Evolutionary conservation across 352 stramenopile species (phyloP).

Genomic region (Phytophthora tubulina): DNA sequence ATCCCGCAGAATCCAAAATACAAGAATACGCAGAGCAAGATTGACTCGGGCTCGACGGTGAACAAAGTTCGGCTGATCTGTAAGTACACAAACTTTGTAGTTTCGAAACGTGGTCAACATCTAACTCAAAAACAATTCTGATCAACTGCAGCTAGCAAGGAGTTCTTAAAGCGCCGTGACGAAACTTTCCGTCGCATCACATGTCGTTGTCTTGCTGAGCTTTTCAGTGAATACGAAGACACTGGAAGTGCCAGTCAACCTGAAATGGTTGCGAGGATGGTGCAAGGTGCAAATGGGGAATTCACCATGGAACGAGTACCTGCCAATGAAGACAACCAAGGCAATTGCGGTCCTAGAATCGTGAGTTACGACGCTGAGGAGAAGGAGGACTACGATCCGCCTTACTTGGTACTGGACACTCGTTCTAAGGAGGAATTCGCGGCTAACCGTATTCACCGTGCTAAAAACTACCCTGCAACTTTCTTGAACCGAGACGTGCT

Average conservation of each 20-base stretch:
- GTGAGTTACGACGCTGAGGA: slow-evolving; percentile 85
- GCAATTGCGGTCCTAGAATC: slow-evolving; percentile 59
- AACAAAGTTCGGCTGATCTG: slow-evolving; percentile 86
- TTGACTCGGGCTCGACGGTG: slow-evolving; percentile 77
- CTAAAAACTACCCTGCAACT: slow-evolving; percentile 69
- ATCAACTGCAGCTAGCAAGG: slow-evolving; percentile 59
- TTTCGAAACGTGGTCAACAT: too few relatives aligned
- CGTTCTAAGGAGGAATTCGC: slow-evolving; percentile 76
- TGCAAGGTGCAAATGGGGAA: slow-evolving; percentile 71
- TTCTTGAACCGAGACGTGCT: slow-evolving; percentile 73
- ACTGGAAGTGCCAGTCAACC: slow-evolving; percentile 51
- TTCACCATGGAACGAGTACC: slow-evolving; percentile 79
- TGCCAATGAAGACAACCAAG: slow-evolving; percentile 46
- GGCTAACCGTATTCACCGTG: slow-evolving; percentile 71
- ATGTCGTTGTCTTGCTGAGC: slow-evolving; percentile 68
- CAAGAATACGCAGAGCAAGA: slow-evolving; percentile 82
- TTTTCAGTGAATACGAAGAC: slow-evolving; percentile 85
- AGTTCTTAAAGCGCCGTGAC: slow-evolving; percentile 85
- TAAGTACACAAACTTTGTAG: slow-evolving; percentile 25
- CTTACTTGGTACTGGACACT: slow-evolving; percentile 81
- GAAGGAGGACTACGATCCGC: slow-evolving; percentile 78
- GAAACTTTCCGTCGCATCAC: slow-evolving; percentile 84
- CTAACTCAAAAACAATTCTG: neutral
- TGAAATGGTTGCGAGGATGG: slow-evolving; percentile 83
- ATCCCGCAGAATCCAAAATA: slow-evolving; percentile 84